Evolutionary conservation across 352 stramenopile genomes (phyloP).

Genomic region (Globisporangium paddicum): DNA sequence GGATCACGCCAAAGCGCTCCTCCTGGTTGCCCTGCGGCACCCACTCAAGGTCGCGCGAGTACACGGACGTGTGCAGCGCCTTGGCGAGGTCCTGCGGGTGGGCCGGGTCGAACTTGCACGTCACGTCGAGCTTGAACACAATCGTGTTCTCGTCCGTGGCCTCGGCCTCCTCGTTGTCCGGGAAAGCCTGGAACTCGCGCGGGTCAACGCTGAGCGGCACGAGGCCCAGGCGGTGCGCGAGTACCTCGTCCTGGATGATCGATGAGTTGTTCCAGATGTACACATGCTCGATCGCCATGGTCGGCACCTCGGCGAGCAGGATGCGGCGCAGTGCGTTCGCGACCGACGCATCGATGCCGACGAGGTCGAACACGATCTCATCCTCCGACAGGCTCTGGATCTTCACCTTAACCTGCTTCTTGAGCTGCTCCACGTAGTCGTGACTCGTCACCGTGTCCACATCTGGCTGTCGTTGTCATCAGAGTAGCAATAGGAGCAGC

Average conservation of each 20-base stretch:
- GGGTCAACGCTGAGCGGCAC: conserved; percentile 83
- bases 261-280: conserved; percentile 94
- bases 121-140: conserved; percentile 95
- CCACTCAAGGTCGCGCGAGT: conserved; percentile 94
- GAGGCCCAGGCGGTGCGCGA: conserved; percentile 88
- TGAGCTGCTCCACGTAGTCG: conserved; percentile 78
- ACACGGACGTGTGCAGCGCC: conserved; percentile 56
- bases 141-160: conserved; percentile 95
- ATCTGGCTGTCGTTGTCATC: conserved; percentile 39
- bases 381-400: conserved; percentile 83
- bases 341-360: conserved; percentile 89
- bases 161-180: conserved; percentile 85
- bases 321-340: conserved; percentile 91
- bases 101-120: conserved; percentile 70
- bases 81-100: conserved; percentile 38
- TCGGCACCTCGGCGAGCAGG: conserved; percentile 88
- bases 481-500: background rate
- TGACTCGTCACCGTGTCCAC: conserved; percentile 67
- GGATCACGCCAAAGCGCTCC: conserved; percentile 81
- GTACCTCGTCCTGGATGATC: conserved; percentile 92
- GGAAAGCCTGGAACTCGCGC: conserved; percentile 83
- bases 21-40: conserved; percentile 95
- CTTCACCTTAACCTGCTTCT: conserved; percentile 82
- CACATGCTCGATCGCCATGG: conserved; percentile 93
- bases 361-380: conserved; percentile 90